Conservation (phyloP, 2,329 filamentous ascomycete genomes). For the Rutstroemia sp. region DNA sequence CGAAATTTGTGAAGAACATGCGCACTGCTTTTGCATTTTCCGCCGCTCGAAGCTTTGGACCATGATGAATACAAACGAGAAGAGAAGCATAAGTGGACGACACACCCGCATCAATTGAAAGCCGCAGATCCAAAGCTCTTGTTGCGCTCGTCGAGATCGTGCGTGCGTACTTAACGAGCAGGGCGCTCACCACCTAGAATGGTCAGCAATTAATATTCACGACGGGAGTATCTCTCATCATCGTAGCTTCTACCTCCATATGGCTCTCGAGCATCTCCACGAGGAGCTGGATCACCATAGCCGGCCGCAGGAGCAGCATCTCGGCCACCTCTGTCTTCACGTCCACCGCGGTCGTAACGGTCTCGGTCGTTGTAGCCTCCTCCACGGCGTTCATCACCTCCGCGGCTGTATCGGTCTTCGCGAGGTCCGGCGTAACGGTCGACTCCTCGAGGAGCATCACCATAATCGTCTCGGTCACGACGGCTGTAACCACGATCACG, state of each 20-base stretch:
- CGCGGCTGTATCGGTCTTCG: conserved; percentile 22
- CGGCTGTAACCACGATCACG: conserved; percentile 35
- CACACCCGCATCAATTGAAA: conserved; percentile 31
- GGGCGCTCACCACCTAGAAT: conserved; percentile 30
- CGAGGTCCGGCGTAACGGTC: conserved; percentile 27
- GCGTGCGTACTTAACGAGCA: conserved; percentile 31
- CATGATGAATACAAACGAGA: conserved; percentile 28
- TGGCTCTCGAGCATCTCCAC: conserved; percentile 36
- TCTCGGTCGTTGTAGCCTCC: conserved; percentile 39
- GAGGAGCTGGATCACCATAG: conserved; percentile 37
- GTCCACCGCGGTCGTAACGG: conserved; percentile 37
- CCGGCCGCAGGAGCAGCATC: conserved; percentile 33
- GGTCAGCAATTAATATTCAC: conserved; percentile 32
- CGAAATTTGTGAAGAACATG: conserved; percentile 22
- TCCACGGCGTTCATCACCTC: conserved; percentile 38
- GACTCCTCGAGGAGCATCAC: conserved; percentile 30
- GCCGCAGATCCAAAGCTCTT: conserved; percentile 29
- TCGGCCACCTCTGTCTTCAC: conserved; percentile 40
- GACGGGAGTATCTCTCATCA: conserved; percentile 29
- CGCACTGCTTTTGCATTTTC: conserved; percentile 27
- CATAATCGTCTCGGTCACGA: conserved; percentile 31
- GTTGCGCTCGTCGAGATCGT: conserved; percentile 27
- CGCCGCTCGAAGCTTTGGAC: conserved; percentile 30
- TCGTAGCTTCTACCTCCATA: conserved; percentile 35
- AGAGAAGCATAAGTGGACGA: conserved; percentile 27